These are phyloP conservation scores for Hura crepitans DNA, from an alignment of 441 rosid genomes.

Conservation along the genomic window DNA sequence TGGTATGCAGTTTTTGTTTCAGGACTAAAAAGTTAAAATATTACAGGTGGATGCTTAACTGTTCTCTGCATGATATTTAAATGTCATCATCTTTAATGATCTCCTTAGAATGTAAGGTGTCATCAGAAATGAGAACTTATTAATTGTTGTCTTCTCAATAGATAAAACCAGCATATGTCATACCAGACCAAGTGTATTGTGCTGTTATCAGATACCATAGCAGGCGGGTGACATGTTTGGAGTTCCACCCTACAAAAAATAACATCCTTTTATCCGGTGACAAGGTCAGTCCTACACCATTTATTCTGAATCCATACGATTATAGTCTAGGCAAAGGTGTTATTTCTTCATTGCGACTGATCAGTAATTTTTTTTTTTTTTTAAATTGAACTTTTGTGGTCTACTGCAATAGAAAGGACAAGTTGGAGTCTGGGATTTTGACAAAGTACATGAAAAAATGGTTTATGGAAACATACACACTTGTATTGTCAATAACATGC, in stretches of 20 bases:
- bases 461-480: slow-evolving; percentile 77
- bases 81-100: slow-evolving; percentile 1
- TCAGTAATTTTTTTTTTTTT: neutral
- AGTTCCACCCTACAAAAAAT: slow-evolving; percentile 84
- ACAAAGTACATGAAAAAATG: slow-evolving; percentile 73
- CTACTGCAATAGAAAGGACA: slow-evolving; percentile 75
- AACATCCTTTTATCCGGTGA: slow-evolving; percentile 88
- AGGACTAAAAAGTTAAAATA: slow-evolving; percentile 1
- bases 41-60: neutral
- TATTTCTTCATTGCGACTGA: slow-evolving; percentile 14
- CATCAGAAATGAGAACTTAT: neutral
- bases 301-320: neutral
- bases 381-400: slow-evolving; percentile 5
- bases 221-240: slow-evolving; percentile 83
- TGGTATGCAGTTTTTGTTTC: neutral
- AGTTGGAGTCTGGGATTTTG: slow-evolving; percentile 91
- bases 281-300: slow-evolving; percentile 45
- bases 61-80: neutral
- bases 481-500: slow-evolving; percentile 82
- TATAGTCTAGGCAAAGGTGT: neutral
- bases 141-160: slow-evolving; percentile 23
- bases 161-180: slow-evolving; percentile 67
- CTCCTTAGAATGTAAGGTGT: neutral
- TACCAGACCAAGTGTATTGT: slow-evolving; percentile 78
- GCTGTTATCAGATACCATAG: slow-evolving; percentile 90